Evolutionary conservation across 176 grass and related monocot genomes (phyloP).

Genomic region (Typha latifolia): DNA sequence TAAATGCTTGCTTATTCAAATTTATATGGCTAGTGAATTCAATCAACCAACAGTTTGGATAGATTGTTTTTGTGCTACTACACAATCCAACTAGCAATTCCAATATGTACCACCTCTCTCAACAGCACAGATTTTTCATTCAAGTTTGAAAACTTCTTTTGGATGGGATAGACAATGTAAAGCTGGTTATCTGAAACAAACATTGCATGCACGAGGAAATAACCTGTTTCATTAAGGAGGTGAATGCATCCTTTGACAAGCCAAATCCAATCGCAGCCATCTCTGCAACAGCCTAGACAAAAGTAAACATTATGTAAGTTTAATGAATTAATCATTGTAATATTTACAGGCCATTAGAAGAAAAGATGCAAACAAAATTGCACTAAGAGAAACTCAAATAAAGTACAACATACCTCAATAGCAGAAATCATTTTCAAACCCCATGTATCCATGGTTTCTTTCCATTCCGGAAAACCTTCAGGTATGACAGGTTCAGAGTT

Average conservation of each 20-base stretch:
- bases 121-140: background rate
- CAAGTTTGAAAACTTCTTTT: background rate
- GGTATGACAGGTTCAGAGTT: conserved; percentile 95
- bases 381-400: background rate
- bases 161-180: background rate
- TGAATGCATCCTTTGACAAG: conserved; percentile 77
- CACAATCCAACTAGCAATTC: too few species aligned
- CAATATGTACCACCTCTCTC: background rate
- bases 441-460: conserved; percentile 91
- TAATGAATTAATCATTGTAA: background rate
- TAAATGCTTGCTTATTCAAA: too few species aligned
- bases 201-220: background rate
- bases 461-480: conserved; percentile 89
- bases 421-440: conserved; percentile 95
- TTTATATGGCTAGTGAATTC: too few species aligned
- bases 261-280: conserved; percentile 94
- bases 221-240: conserved; percentile 97
- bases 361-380: background rate
- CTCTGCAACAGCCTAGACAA: conserved; percentile 73
- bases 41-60: too few species aligned
- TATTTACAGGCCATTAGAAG: background rate
- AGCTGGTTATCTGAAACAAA: background rate
- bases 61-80: too few species aligned
- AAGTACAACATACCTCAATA: conserved; percentile 42
- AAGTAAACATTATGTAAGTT: background rate